A percentile compares a stretch with the other conserved stretches of the same genome.
These are phyloP conservation scores for Fusarium phyllophilum DNA, from an alignment of 2,329 filamentous ascomycete genomes.

Conservation along the genomic window DNA sequence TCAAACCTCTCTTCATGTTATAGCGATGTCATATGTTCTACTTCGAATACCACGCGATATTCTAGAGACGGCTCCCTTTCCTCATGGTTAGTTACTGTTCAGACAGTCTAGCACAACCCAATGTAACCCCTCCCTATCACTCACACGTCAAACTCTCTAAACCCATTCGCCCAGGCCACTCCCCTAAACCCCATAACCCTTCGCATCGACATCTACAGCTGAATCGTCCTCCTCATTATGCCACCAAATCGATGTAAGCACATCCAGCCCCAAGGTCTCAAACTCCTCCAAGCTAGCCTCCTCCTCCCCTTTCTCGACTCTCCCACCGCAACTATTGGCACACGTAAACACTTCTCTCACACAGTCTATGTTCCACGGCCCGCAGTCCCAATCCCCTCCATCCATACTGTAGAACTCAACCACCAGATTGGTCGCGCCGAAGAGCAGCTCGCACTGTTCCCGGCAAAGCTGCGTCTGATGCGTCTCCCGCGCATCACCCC, in stretches of 20 bases:
- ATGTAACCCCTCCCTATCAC: conserved; percentile 4
- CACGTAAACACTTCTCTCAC: conserved; percentile 13
- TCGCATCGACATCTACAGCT: conserved; percentile 10
- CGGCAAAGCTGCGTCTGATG: conserved; percentile 4
- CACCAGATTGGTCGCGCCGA: conserved; percentile 10
- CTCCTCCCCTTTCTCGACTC: background rate
- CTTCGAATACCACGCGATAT: background rate
- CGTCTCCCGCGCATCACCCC: background rate
- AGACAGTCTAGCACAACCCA: background rate
- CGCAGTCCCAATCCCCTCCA: conserved; percentile 4
- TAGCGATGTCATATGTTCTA: too few relatives aligned
- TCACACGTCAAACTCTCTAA: background rate
- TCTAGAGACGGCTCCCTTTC: background rate
- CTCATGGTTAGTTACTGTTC: background rate
- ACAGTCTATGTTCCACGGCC: conserved; percentile 13
- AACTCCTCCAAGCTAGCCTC: conserved; percentile 8
- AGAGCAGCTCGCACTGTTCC: conserved; percentile 1
- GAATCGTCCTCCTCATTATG: conserved; percentile 12
- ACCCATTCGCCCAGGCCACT: background rate
- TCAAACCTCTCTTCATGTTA: background rate
- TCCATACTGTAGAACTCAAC: conserved; percentile 20
- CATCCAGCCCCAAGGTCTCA: conserved; percentile 7
- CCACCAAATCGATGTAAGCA: conserved; percentile 10
- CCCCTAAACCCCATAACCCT: conserved; percentile 8
- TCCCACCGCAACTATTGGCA: background rate